phyloP scores from a whole-genome alignment of 352 stramenopile genomes.

The Phytopythium kandeliae region DNA sequence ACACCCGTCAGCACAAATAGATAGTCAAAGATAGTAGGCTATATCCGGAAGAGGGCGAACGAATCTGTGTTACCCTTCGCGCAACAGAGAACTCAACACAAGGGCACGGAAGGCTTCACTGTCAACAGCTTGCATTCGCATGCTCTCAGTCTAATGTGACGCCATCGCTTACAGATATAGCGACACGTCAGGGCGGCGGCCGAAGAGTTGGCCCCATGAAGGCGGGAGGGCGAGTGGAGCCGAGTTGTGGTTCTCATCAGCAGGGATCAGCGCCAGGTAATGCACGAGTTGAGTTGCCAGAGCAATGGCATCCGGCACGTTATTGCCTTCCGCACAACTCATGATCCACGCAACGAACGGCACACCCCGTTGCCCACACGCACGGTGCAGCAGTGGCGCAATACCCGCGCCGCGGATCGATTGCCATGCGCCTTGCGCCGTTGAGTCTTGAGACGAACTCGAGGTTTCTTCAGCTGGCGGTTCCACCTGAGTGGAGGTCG shows the following conservation, averaged over 20 bases:
- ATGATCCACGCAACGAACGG: slow-evolving; percentile 58
- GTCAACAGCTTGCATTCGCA: not conserved
- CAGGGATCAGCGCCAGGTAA: slow-evolving; percentile 22
- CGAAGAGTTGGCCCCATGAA: slow-evolving; percentile 67
- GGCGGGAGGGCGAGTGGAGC: slow-evolving; percentile 44
- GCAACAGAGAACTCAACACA: too few relatives aligned
- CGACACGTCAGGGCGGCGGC: slow-evolving; percentile 42
- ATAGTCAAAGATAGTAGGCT: too few relatives aligned
- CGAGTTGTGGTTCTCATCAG: slow-evolving; percentile 4
- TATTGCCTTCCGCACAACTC: slow-evolving; percentile 73
- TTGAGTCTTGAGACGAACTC: not conserved
- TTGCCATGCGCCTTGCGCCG: slow-evolving; percentile 19
- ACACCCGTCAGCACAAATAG: too few relatives aligned
- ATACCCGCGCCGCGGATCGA: slow-evolving; percentile 53
- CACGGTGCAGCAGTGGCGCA: slow-evolving; percentile 37
- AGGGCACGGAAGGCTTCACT: too few relatives aligned
- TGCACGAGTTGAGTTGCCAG: slow-evolving; percentile 46
- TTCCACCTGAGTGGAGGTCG: slow-evolving; percentile 4
- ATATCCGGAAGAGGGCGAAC: too few relatives aligned
- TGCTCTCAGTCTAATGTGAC: not conserved
- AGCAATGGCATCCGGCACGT: slow-evolving; percentile 60
- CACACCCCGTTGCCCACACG: slow-evolving; percentile 27
- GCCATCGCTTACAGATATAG: slow-evolving; percentile 43
- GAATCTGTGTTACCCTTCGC: too few relatives aligned
- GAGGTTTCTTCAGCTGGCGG: slow-evolving; percentile 2